phyloP scores from a whole-genome alignment of 345 rosid genomes.

The Gossypium thurberi region DNA sequence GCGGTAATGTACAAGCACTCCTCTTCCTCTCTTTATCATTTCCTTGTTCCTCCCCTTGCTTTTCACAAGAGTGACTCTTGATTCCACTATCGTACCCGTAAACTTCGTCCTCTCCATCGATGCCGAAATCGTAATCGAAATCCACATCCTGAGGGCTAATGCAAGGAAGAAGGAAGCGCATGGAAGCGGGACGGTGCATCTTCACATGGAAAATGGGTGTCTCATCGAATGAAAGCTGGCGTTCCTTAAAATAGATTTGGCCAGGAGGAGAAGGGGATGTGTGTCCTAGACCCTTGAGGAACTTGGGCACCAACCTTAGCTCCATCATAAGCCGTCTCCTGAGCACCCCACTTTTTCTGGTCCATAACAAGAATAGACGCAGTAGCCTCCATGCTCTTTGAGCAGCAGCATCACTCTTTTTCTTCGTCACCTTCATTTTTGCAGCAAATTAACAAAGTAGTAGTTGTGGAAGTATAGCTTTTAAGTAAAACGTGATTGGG shows the following conservation, averaged over 20 bases:
- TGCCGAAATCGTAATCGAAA: conserved; percentile 45
- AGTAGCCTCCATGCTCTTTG: conserved; percentile 49
- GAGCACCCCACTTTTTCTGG: conserved; percentile 64
- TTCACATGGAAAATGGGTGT: conserved; percentile 68
- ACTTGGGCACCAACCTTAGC: conserved; percentile 46
- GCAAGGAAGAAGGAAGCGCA: conserved; percentile 70
- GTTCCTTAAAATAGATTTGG: conserved; percentile 42
- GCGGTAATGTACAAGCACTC: not conserved
- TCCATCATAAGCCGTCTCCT: conserved; percentile 45
- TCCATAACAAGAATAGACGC: conserved; percentile 55
- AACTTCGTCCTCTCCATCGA: conserved; percentile 16
- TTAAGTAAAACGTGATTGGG: not conserved
- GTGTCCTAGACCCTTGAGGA: conserved; percentile 38
- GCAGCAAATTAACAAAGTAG: not conserved
- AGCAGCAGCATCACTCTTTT: conserved; percentile 18
- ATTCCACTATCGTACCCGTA: conserved; percentile 25
- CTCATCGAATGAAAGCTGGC: conserved; percentile 75
- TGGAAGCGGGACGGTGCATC: conserved; percentile 58
- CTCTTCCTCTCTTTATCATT: conserved; percentile 12
- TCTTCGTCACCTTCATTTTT: conserved; percentile 8
- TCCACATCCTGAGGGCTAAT: conserved; percentile 46
- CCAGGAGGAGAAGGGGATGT: conserved; percentile 6
- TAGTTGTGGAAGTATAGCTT: no score
- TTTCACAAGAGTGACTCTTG: conserved; percentile 14
- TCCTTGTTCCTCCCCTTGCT: not conserved